A percentile compares a stretch with the other conserved stretches of the same genome.
These are phyloP conservation scores for Lasiodiplodia theobromae DNA, from an alignment of 2,329 filamentous ascomycete species.

Conservation along the genomic window DNA sequence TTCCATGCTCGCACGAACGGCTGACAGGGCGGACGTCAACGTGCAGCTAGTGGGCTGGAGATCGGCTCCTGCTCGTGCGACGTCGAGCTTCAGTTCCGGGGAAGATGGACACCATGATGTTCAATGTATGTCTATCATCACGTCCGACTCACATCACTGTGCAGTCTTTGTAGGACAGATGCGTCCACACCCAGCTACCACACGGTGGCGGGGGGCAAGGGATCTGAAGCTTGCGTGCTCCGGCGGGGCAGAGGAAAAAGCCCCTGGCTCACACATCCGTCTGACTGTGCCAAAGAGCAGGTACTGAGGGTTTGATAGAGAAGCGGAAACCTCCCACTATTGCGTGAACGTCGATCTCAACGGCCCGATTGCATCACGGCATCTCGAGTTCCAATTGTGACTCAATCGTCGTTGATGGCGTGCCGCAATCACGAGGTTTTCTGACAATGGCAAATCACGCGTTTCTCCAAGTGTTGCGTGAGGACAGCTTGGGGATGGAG, in stretches of 20 bases:
- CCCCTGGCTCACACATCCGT: neutral
- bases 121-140: neutral
- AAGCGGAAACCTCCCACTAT: neutral
- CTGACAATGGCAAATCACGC: neutral
- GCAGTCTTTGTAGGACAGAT: neutral
- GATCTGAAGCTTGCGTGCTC: neutral
- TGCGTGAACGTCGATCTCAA: neutral
- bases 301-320: neutral
- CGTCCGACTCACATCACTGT: neutral
- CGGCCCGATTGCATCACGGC: constrained; percentile 1
- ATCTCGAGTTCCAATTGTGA: neutral
- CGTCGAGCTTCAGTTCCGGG: neutral
- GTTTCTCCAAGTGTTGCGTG: neutral
- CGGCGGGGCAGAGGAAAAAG: neutral
- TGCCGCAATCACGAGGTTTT: neutral
- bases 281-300: constrained; percentile 8
- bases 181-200: too few species aligned
- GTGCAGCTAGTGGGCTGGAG: constrained; percentile 5
- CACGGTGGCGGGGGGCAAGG: neutral
- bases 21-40: constrained; percentile 14
- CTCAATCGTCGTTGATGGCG: neutral
- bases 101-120: neutral
- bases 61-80: constrained; percentile 15
- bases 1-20: constrained; percentile 7
- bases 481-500: neutral